Conservation (phyloP, 2,329 filamentous ascomycete genomes). For the Colletotrichum sp. region DNA sequence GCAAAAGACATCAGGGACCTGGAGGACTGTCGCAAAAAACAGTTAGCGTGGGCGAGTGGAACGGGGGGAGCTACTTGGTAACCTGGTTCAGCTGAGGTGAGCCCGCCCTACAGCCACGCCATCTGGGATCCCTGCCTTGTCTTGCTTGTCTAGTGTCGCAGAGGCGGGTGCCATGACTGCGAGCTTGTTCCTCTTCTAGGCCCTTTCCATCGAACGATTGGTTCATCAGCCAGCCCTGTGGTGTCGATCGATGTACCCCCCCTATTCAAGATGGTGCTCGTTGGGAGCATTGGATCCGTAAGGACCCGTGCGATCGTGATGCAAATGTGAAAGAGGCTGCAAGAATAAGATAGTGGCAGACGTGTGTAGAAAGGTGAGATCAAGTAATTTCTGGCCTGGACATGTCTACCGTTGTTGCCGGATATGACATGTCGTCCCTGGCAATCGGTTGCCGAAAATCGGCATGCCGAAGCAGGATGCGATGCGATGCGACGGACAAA, state of each 20-base stretch:
- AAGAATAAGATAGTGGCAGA: neutral
- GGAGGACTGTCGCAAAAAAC: constrained; percentile 26
- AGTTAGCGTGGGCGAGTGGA: constrained; percentile 33
- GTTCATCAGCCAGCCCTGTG: constrained; percentile 24
- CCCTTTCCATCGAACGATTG: constrained; percentile 28
- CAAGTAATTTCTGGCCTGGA: neutral
- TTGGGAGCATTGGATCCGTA: neutral
- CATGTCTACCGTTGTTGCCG: neutral
- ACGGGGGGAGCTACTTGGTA: constrained; percentile 23
- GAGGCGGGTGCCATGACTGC: constrained; percentile 9
- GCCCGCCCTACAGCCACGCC: constrained; percentile 33
- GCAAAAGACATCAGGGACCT: neutral
- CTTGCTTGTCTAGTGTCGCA: constrained; percentile 15
- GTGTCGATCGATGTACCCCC: constrained; percentile 19
- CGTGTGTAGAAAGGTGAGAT: neutral
- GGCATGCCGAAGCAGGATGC: constrained; percentile 4
- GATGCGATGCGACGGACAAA: neutral
- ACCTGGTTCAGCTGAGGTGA: constrained; percentile 43
- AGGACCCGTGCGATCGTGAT: neutral
- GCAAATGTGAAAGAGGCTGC: neutral
- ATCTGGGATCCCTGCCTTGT: constrained; percentile 23
- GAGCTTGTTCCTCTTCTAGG: constrained; percentile 34
- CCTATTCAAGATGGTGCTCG: neutral
- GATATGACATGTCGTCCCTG: neutral
- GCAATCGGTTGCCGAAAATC: neutral